Base-by-base conservation (phyloP, 1,139 yeast genomes). In the Arxiozyma bovina region DNA sequence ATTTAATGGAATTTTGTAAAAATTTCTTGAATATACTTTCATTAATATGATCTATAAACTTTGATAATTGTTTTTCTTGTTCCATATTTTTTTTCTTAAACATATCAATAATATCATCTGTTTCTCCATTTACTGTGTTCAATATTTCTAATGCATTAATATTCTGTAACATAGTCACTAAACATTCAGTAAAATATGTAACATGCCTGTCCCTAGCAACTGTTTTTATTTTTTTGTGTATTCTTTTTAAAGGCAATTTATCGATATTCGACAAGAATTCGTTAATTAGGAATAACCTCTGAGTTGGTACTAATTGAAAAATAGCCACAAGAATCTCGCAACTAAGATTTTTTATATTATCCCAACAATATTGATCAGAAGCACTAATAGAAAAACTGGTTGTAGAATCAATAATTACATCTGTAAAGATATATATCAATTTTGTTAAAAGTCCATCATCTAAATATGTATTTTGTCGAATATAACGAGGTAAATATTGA, bases 251-350 rank as follows among this genome's bases (percentile, higher is more conserved):
- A 0, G 85, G 78, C 8, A 83, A 63, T 48, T 73, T 75, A 50
- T 76, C 78, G 55, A 82, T 70, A 54, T 77, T 77, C 3, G 76
- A 68, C n/a, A 85, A 61, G 3, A 85, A 64, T 63, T 87, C 93
- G 51, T 78, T 78, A 15, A 86, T 61, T 9, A 87, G 73, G 62
- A 83, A 84, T 1, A 70, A 70, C 54, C 86, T 72, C 62, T 87
- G 94, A 46, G 75, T 77, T 0, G 73, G 69, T 45, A 76, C 70
- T 12, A 63, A 63, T 27, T 73, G 68, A 64, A 81, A 85, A 9
- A 85, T 73, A 1, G 73, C 63, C 1, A 74, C 61, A 1, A 84
- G 56, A 1, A 80, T 62, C 4, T 72, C 65, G 58, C 79, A 72
- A 45, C 66, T 44, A 72, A 68, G 12, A 69, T 60, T 7, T 67